phyloP scores from a whole-genome alignment of 495 filamentous ascomycete genomes.

The Neohortaea acidophila region DNA sequence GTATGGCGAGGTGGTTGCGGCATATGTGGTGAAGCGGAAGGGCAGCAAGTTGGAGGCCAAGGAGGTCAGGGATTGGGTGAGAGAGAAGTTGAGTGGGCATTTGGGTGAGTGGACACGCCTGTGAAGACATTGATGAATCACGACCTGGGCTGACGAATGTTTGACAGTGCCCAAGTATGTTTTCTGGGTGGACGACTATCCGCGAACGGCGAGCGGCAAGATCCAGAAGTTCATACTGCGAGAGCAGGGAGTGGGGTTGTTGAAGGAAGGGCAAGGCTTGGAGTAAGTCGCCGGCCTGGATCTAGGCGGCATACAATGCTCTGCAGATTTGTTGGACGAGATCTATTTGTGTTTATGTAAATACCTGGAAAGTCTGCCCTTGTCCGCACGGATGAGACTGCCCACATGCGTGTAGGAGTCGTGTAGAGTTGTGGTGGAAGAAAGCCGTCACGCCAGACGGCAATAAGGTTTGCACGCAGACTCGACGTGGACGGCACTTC shows the following conservation, averaged over 20 bases:
- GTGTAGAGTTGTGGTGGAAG: too few species aligned
- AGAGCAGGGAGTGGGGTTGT: constrained; percentile 40
- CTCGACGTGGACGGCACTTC: too few species aligned
- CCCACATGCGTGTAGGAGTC: too few species aligned
- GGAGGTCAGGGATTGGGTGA: constrained; percentile 58
- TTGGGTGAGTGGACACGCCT: constrained; percentile 37
- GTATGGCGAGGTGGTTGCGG: constrained; percentile 77
- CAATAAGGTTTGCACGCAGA: too few species aligned
- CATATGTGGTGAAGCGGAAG: constrained; percentile 51
- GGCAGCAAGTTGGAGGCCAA: constrained; percentile 30
- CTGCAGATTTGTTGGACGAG: too few species aligned
- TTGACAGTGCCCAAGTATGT: constrained; percentile 69
- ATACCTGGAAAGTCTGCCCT: too few species aligned
- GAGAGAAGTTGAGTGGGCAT: constrained; percentile 54
- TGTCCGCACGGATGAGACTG: too few species aligned
- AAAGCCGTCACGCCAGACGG: too few species aligned
- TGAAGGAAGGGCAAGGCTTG: constrained; percentile 26
- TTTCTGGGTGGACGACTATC: constrained; percentile 68
- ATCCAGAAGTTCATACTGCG: constrained; percentile 88
- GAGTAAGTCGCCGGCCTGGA: too few species aligned
- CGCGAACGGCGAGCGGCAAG: constrained; percentile 93
- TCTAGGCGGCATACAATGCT: too few species aligned
- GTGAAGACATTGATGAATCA: background rate
- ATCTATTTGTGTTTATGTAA: too few species aligned
- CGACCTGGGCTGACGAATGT: constrained; percentile 3